Conservation (phyloP, 1,139 yeast genomes). For the Hansenula lynferdii region DNA sequence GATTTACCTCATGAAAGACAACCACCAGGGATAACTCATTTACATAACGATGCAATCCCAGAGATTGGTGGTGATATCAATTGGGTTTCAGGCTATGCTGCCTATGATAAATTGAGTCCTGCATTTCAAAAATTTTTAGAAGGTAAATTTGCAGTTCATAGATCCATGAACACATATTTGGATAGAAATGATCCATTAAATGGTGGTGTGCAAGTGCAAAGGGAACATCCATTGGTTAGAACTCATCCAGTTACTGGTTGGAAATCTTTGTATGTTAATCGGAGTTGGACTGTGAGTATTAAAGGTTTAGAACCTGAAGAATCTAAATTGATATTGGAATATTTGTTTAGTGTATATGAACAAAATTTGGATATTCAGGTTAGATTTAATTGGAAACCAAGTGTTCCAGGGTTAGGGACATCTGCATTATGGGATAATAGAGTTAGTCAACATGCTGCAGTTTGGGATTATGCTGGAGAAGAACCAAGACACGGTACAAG, state of each 20-base stretch:
- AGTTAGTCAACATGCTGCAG: constrained; percentile 9
- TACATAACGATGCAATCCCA: constrained; percentile 39
- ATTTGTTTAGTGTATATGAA: constrained; percentile 7
- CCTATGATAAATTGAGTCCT: constrained; percentile 45
- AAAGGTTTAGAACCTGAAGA: constrained; percentile 11
- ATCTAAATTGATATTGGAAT: constrained; percentile 6
- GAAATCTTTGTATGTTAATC: constrained; percentile 44
- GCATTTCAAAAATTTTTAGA: constrained; percentile 42
- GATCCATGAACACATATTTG: constrained; percentile 35
- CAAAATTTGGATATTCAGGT: constrained; percentile 11
- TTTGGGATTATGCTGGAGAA: constrained; percentile 19
- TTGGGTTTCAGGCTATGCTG: constrained; percentile 46
- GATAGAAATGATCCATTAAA: constrained; percentile 38
- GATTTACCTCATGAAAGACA: constrained; percentile 41
- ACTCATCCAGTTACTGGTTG: constrained; percentile 55
- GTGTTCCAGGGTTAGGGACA: constrained; percentile 3
- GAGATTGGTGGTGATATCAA: constrained; percentile 44
- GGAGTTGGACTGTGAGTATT: constrained; percentile 30
- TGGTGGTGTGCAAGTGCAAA: constrained; percentile 34
- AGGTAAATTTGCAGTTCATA: constrained; percentile 42
- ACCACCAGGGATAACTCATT: constrained; percentile 31
- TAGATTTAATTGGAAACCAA: constrained; percentile 11
- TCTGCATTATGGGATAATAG: constrained; percentile 14
- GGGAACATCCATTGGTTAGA: constrained; percentile 42
- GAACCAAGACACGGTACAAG: constrained; percentile 13